These are phyloP conservation scores for Xylaria arbuscula DNA, from an alignment of 2,329 filamentous ascomycete species.

Conservation along the genomic window DNA sequence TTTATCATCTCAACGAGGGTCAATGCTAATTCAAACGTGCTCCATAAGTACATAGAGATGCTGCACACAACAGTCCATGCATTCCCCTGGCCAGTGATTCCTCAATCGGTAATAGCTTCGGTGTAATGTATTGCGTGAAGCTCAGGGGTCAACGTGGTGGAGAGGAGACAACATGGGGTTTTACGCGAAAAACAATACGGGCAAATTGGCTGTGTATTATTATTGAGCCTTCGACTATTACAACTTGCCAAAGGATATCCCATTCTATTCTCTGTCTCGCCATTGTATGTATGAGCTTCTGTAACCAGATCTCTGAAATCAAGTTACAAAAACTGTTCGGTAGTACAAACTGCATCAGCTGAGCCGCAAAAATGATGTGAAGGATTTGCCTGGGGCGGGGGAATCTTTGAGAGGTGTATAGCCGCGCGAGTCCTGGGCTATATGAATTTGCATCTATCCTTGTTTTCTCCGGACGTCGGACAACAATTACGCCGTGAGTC, in stretches of 20 bases:
- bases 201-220: not conserved
- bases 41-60: not conserved
- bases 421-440: constrained; percentile 6
- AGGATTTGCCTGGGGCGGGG: constrained; percentile 14
- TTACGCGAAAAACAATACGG: not conserved
- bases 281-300: not conserved
- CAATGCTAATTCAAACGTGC: not conserved
- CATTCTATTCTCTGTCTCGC: not conserved
- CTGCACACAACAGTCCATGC: not conserved
- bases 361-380: constrained; percentile 21
- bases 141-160: not conserved
- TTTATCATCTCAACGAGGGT: not conserved
- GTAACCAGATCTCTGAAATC: not conserved
- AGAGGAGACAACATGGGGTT: not conserved
- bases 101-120: constrained; percentile 23
- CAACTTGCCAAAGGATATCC: not conserved
- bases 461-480: constrained; percentile 7
- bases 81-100: not conserved
- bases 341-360: constrained; percentile 21
- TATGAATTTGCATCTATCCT: not conserved
- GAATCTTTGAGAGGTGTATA: constrained; percentile 10
- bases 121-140: constrained; percentile 24
- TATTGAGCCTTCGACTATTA: not conserved
- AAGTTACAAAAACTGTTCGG: not conserved
- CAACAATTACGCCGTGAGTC: not conserved